Evolutionary conservation across 768 basidiomycete genomes (phyloP).

Genomic region (Suillus lakei): DNA sequence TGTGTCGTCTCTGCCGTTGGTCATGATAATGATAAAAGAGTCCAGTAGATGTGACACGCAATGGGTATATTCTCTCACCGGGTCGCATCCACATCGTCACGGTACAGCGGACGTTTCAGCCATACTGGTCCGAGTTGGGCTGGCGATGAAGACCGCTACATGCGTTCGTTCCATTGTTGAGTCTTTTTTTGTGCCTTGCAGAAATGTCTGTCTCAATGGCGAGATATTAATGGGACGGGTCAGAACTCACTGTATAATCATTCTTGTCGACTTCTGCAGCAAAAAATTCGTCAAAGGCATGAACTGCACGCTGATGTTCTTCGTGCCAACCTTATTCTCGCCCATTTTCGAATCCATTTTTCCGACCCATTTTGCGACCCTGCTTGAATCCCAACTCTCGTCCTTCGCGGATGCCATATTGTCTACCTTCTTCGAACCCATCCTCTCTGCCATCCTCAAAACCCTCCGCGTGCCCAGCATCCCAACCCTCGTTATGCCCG

Average conservation of each 20-base stretch:
- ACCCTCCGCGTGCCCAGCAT: constrained; percentile 52
- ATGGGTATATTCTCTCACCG: background rate
- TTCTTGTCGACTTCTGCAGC: constrained; percentile 44
- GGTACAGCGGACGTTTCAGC: constrained; percentile 26
- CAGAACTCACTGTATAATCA: constrained; percentile 29
- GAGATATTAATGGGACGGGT: background rate
- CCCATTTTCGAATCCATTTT: constrained; percentile 40
- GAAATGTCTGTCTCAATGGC: constrained; percentile 14
- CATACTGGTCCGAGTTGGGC: constrained; percentile 17
- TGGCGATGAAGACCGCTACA: constrained; percentile 22
- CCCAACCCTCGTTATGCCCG: constrained; percentile 50
- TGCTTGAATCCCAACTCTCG: constrained; percentile 38
- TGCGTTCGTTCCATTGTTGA: constrained; percentile 33
- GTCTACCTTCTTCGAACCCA: constrained; percentile 47
- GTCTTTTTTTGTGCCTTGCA: constrained; percentile 28
- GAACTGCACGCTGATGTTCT: constrained; percentile 57
- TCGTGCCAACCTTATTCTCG: constrained; percentile 46
- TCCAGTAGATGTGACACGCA: background rate
- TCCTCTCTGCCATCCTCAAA: constrained; percentile 48
- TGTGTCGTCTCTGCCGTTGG: background rate
- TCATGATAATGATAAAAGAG: background rate
- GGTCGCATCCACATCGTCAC: constrained; percentile 6
- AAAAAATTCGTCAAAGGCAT: constrained; percentile 63
- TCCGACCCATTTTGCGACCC: constrained; percentile 35
- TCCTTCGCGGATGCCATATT: constrained; percentile 43